Evolutionary conservation across 2,329 filamentous ascomycete genomes (phyloP).

Genomic region (Colletotrichum sp.): DNA sequence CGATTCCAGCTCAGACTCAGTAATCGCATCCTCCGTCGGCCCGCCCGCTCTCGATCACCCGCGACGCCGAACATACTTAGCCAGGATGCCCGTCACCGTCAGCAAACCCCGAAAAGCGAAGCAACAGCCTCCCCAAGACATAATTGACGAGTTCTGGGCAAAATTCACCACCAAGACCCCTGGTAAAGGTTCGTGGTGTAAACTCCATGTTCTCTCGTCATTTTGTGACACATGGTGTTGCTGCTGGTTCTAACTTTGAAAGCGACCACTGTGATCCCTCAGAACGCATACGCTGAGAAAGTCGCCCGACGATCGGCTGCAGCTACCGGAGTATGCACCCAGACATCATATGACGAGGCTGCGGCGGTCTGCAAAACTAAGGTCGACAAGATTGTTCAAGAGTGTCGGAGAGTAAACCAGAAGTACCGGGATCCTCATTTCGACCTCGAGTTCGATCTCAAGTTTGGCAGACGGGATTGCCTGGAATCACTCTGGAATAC

Average conservation of each 20-base stretch:
- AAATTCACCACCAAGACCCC: constrained; percentile 73
- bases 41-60: neutral
- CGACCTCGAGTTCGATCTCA: constrained; percentile 79
- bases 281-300: constrained; percentile 67
- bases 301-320: constrained; percentile 61
- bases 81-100: constrained; percentile 7
- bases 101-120: constrained; percentile 32
- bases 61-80: neutral
- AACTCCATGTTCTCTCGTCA: neutral
- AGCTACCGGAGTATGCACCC: constrained; percentile 44
- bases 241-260: constrained; percentile 9
- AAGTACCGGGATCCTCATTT: constrained; percentile 90
- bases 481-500: constrained; percentile 48
- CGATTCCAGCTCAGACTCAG: neutral
- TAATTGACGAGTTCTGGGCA: constrained; percentile 74
- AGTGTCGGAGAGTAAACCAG: constrained; percentile 78
- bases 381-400: constrained; percentile 64
- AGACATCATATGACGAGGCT: constrained; percentile 75
- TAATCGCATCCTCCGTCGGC: neutral
- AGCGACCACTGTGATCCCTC: constrained; percentile 73
- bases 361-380: constrained; percentile 69
- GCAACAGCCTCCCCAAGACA: constrained; percentile 67
- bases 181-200: constrained; percentile 63
- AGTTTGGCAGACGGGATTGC: constrained; percentile 57
- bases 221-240: neutral